Evolutionary conservation across 331 rosid species (phyloP), one percentile per base, ranked within the genome.

Genomic region (Quercus tomentella): DNA sequence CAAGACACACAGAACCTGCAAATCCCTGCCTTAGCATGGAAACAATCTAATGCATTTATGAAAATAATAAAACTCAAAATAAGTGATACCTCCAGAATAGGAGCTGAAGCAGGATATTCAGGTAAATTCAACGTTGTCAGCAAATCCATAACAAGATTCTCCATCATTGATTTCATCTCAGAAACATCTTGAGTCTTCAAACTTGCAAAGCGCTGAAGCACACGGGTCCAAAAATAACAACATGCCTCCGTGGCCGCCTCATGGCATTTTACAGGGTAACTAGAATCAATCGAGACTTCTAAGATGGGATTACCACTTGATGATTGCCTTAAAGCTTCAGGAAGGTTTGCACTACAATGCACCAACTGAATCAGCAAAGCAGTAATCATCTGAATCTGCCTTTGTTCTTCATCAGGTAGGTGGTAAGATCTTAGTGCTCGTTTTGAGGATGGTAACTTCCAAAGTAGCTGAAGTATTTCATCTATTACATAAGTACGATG

Each of bases 51-150:
- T 70, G 63, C 62, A 74, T 49, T 78, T 35, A 67, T 62, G 57
- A 76, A 81, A 78, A 84, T 51, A 55, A 77, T 21, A 80, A 65
- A 15, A 57, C 57, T 22, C 69, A 31, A 63, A 14, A 78, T 37
- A 43, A 62, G 65, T 31, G 20, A 45, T 85, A 96, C 99, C 99
- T 96, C 97, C 66, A 96, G 77, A 77, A 96, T 84, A 80, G 94
- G 93, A 82, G 97, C 94, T 70, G 99, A 90, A 83, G 97, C 96
- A 7, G 99, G 99, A 87, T 96, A 96, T 85, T 96, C 99, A 7
- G 98, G 99, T 80, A 96, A 79, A 80, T 93, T 96, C 70, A 93
- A 80, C 30, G 97, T 91, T 33, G 94, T 89, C 84, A 96, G 85
- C 76, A 96, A 87, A 92, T 96, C 99, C 49, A 82, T 81, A 82